Evolutionary conservation across 225 moss, liverwort and hornwort species (phyloP).

Genomic region (Pseudoscleropodium purum): DNA sequence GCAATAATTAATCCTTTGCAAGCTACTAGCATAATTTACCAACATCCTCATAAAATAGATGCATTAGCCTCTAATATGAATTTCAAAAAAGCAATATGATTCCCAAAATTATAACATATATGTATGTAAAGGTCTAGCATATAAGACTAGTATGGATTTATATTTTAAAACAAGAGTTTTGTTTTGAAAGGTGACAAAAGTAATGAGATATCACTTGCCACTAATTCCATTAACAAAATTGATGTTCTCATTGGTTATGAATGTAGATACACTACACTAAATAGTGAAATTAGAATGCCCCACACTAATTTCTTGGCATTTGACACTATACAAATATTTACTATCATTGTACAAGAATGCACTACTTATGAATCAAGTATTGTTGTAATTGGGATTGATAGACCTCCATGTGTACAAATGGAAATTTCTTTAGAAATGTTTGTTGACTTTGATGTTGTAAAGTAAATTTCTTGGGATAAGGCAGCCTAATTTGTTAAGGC

Average conservation of each 20-base stretch:
- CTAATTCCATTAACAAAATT: neutral
- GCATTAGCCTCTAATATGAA: neutral
- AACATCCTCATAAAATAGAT: neutral
- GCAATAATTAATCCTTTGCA: too few species aligned
- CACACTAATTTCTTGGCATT: neutral
- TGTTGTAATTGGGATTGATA: neutral
- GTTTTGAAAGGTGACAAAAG: neutral
- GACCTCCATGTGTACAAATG: neutral
- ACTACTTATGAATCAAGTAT: neutral
- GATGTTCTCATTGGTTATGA: neutral
- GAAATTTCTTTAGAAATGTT: neutral
- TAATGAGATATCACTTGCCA: neutral
- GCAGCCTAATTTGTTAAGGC: neutral
- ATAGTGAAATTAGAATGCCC: neutral
- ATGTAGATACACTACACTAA: too few species aligned
- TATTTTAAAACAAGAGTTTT: accelerated
- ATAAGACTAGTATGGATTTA: neutral
- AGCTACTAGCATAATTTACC: neutral
- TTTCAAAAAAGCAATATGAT: accelerated
- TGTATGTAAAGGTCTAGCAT: neutral
- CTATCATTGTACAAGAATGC: neutral
- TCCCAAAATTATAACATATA: neutral
- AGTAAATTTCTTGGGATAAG: neutral
- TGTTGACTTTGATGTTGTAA: neutral
- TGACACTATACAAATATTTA: neutral